phyloP scores from a whole-genome alignment of 495 filamentous ascomycete species.

The Podospora pseudoanserina region DNA sequence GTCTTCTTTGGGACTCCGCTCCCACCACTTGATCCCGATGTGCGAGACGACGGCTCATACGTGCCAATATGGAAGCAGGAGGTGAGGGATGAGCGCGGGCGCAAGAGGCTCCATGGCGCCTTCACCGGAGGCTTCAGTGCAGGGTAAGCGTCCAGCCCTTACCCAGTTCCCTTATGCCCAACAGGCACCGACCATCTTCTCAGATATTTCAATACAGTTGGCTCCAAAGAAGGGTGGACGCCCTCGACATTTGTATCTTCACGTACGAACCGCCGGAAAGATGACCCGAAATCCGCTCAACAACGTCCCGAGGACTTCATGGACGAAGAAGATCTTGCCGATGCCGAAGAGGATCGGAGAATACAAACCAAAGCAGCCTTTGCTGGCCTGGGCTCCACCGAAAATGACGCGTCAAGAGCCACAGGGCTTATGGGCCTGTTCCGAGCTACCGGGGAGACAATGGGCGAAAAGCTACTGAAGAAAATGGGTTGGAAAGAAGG shows the following conservation, averaged over 20 bases:
- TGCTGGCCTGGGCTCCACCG: conserved; percentile 70
- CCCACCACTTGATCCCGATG: conserved; percentile 70
- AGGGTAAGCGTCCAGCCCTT: conserved; percentile 57
- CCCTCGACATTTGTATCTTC: conserved; percentile 90
- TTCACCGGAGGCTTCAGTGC: conserved; percentile 97
- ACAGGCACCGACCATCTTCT: conserved; percentile 6
- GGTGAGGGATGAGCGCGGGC: conserved; percentile 86
- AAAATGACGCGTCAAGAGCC: conserved; percentile 51
- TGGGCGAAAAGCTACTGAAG: conserved; percentile 81
- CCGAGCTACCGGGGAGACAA: conserved; percentile 72
- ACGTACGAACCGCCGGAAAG: conserved; percentile 70
- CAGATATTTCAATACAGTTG: conserved; percentile 96
- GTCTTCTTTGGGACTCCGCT: conserved; percentile 83
- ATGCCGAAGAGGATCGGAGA: conserved; percentile 70
- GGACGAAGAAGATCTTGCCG: conserved; percentile 94
- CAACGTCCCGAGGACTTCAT: conserved; percentile 89
- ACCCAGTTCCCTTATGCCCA: neutral
- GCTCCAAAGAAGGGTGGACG: conserved; percentile 97
- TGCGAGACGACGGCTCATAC: conserved; percentile 89
- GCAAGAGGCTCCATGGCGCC: conserved; percentile 89
- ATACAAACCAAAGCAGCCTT: conserved; percentile 71
- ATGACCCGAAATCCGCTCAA: conserved; percentile 49
- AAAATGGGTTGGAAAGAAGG: conserved; percentile 97
- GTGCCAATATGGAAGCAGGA: conserved; percentile 96
- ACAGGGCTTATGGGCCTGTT: conserved; percentile 70